Evolutionary conservation across 179 eudicot genomes (phyloP).

Genomic region (Beta corolliflora): DNA sequence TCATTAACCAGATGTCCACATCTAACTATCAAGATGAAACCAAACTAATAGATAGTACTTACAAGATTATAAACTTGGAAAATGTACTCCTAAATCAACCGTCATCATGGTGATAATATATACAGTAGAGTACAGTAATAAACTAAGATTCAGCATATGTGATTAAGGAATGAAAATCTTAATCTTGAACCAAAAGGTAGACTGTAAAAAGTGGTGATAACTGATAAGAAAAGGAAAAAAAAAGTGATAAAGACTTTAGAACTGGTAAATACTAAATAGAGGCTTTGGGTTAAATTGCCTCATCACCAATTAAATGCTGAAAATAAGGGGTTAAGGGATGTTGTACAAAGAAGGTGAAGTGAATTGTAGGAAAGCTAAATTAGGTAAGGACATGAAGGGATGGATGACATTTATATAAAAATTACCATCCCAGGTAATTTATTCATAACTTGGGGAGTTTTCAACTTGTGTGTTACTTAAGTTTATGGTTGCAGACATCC

Average conservation of each 20-base stretch:
- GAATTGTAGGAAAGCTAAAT: conserved; percentile 31
- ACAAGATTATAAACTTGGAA: too few species aligned
- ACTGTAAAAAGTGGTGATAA: background rate
- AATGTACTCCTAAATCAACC: too few species aligned
- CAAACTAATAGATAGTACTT: too few species aligned
- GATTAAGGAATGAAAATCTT: too few species aligned
- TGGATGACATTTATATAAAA: conserved; percentile 11
- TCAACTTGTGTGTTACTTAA: conserved; percentile 29
- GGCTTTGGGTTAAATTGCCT: background rate
- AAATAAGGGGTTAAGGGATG: conserved; percentile 7
- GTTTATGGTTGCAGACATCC: conserved; percentile 24
- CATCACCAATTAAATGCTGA: conserved; percentile 24
- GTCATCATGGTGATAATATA: too few species aligned
- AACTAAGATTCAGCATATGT: too few species aligned
- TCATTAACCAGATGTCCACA: too few species aligned
- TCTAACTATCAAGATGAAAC: too few species aligned
- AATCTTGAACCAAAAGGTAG: background rate
- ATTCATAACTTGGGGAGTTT: conserved; percentile 29
- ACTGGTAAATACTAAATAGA: background rate
- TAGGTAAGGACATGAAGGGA: conserved; percentile 39
- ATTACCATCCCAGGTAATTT: conserved; percentile 23
- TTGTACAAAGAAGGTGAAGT: conserved; percentile 28
- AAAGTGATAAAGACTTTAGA: background rate
- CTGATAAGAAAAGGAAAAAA: background rate
- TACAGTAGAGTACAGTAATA: too few species aligned